These are phyloP conservation scores for Metschnikowia lachancei DNA, from an alignment of 805 yeast species.

Conservation along the genomic window DNA sequence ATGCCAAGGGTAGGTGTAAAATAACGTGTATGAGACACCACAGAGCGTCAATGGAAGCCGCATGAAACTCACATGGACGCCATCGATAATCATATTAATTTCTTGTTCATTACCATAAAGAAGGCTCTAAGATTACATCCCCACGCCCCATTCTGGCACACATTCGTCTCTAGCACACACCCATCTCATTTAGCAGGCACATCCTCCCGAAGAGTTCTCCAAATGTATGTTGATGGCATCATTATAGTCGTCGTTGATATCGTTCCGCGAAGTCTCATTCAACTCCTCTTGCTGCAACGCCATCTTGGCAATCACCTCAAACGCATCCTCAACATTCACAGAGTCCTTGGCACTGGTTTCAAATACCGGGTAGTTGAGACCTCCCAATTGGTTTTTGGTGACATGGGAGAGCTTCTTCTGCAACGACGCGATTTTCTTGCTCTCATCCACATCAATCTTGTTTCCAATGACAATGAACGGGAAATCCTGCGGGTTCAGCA, in stretches of 20 bases:
- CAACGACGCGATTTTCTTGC: slow-evolving; percentile 66
- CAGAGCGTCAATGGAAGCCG: too few relatives aligned
- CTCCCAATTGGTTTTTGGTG: slow-evolving; percentile 51
- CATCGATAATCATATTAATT: too few relatives aligned
- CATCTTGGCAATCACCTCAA: slow-evolving; percentile 92
- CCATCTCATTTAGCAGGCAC: too few relatives aligned
- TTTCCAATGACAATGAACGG: slow-evolving; percentile 95
- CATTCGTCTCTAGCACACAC: slow-evolving; percentile 33
- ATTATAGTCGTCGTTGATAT: slow-evolving; percentile 74
- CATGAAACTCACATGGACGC: too few relatives aligned
- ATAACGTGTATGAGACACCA: too few relatives aligned
- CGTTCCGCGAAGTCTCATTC: slow-evolving; percentile 68
- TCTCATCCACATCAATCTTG: slow-evolving; percentile 91
- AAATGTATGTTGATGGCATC: slow-evolving; percentile 95
- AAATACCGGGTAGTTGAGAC: slow-evolving; percentile 74
- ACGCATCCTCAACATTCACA: slow-evolving; percentile 91
- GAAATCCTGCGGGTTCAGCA: slow-evolving; percentile 88
- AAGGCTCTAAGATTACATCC: slow-evolving; percentile 3
- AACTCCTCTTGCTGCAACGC: slow-evolving; percentile 94
- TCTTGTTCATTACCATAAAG: background rate
- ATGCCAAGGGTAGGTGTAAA: too few relatives aligned
- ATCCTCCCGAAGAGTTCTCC: slow-evolving; percentile 73
- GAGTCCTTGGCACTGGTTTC: slow-evolving; percentile 98
- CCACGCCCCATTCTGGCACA: too few relatives aligned
- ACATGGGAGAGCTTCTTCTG: slow-evolving; percentile 50